A percentile compares a stretch with the other conserved stretches of the same genome.
Evolutionary conservation across 2,329 filamentous ascomycete species (phyloP).

Genomic region (Colletotrichum falcatum): DNA sequence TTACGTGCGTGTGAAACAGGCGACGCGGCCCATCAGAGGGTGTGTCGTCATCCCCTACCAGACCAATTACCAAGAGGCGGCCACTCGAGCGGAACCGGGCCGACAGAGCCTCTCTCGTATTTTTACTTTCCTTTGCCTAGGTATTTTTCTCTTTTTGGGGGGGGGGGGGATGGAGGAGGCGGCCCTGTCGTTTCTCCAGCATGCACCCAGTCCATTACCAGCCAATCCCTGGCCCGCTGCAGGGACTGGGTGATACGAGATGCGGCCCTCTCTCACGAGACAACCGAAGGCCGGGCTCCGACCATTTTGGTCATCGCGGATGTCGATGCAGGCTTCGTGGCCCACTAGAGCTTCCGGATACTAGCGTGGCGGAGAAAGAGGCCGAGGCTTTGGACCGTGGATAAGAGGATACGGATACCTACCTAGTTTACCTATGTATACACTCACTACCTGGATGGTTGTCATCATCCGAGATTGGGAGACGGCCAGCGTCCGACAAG

Average conservation of each 20-base stretch:
- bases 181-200: conserved; percentile 27
- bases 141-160: conserved; percentile 9
- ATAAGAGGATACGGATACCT: conserved; percentile 6
- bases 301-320: conserved; percentile 17
- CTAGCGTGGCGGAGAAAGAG: conserved; percentile 5
- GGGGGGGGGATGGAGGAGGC: too few species aligned
- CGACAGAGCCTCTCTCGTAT: conserved; percentile 37
- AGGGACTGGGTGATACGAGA: conserved; percentile 39
- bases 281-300: conserved; percentile 35
- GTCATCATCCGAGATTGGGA: conserved; percentile 12
- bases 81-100: conserved; percentile 6
- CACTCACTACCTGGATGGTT: conserved; percentile 1
- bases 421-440: too few species aligned
- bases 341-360: conserved; percentile 20
- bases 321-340: conserved; percentile 31
- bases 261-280: conserved; percentile 5
- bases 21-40: conserved; percentile 21
- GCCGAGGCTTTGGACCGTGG: conserved; percentile 2
- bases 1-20: conserved; percentile 37
- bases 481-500: conserved; percentile 11
- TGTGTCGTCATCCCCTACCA: conserved; percentile 37
- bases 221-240: conserved; percentile 34
- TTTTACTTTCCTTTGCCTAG: conserved; percentile 17
- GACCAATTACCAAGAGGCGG: conserved; percentile 19
- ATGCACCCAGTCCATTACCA: conserved; percentile 22